Evolutionary conservation across 768 basidiomycete genomes (phyloP).

Genomic region (Lentinula sp.): DNA sequence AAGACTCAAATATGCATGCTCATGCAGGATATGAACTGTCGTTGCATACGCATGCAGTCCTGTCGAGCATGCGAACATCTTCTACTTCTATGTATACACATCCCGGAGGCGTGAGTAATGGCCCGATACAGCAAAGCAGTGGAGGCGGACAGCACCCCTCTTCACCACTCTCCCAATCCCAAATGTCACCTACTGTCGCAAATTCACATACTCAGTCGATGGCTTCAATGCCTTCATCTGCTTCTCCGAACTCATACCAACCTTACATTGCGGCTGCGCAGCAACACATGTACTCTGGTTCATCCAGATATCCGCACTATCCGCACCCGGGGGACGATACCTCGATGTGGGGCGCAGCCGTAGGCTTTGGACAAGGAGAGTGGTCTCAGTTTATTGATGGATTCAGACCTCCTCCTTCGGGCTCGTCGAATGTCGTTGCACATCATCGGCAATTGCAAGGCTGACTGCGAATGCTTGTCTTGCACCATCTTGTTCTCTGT

Average conservation of each 20-base stretch:
- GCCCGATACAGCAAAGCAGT: conserved; percentile 11
- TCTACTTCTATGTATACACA: conserved; percentile 14
- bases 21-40: conserved; percentile 2
- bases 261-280: conserved; percentile 14
- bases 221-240: conserved; percentile 14
- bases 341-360: conserved; percentile 69
- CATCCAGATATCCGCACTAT: conserved; percentile 35
- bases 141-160: conserved; percentile 10
- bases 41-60: conserved; percentile 7
- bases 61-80: conserved; percentile 22
- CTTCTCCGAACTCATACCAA: conserved; percentile 19
- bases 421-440: background rate
- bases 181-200: conserved; percentile 17
- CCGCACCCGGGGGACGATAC: conserved; percentile 54
- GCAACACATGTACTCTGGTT: conserved; percentile 31
- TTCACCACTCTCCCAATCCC: conserved; percentile 16
- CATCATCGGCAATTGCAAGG: conserved; percentile 5
- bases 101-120: conserved; percentile 10
- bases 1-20: background rate
- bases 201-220: conserved; percentile 14
- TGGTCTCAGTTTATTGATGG: conserved; percentile 65
- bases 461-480: background rate
- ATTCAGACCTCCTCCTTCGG: conserved; percentile 35
- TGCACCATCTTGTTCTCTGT: background rate
- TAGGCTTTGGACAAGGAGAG: conserved; percentile 72